Conservation (phyloP, 2,329 filamentous ascomycete species). For the Pseudogymnoascus sp. region DNA sequence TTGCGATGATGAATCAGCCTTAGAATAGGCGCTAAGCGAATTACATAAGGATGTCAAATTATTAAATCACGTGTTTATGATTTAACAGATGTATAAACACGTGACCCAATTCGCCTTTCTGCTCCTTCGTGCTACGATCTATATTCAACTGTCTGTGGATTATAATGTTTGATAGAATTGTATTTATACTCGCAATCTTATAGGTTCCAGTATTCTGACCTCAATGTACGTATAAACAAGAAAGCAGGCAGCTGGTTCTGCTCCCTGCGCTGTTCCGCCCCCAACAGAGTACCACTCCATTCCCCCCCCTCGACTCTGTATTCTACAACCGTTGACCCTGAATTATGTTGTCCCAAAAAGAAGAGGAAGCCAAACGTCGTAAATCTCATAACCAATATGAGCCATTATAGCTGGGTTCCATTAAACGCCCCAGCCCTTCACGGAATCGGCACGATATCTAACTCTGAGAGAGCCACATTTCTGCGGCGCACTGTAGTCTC, state of each 20-base stretch:
- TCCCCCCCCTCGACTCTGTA: background rate
- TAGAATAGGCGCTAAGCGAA: background rate
- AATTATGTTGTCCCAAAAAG: background rate
- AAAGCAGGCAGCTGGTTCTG: background rate
- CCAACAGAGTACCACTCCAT: background rate
- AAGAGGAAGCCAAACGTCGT: background rate
- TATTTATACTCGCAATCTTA: background rate
- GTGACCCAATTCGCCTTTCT: background rate
- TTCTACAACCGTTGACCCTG: background rate
- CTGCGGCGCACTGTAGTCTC: constrained; percentile 27
- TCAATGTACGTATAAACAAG: background rate
- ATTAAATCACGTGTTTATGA: background rate
- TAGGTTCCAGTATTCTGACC: background rate
- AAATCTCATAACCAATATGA: background rate
- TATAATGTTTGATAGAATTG: background rate
- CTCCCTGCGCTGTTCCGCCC: background rate
- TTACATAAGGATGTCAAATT: background rate
- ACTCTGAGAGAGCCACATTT: constrained; percentile 12
- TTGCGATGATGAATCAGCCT: constrained; percentile 6
- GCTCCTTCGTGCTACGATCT: background rate
- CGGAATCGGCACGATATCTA: constrained; percentile 1
- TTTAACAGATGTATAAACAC: background rate
- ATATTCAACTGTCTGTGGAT: background rate
- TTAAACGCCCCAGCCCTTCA: background rate
- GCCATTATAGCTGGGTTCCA: background rate